Percentiles rank a stretch among this genome's conserved stretches.
Conservation (phyloP, 371 early-diverging fungal species). For the Apophysomyces ossiformis region DNA sequence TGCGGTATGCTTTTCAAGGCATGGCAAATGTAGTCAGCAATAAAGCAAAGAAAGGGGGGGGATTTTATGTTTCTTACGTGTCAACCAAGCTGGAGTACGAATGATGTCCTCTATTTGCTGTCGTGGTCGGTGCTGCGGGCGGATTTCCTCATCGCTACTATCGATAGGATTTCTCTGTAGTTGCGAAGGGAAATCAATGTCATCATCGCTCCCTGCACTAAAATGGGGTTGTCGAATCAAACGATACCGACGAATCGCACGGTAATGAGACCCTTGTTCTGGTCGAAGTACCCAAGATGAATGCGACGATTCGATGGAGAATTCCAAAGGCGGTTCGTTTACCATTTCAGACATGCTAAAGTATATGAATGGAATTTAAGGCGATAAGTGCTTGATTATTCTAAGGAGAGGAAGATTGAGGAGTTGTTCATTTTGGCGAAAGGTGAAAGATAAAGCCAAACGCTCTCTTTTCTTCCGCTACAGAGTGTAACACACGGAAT, state of each 20-base stretch:
- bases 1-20: not conserved
- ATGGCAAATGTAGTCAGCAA: not conserved
- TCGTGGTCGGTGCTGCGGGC: not conserved
- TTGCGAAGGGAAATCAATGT: not conserved
- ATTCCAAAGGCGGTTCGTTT: not conserved
- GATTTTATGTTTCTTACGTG: not conserved
- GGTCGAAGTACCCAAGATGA: not conserved
- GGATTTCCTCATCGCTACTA: not conserved
- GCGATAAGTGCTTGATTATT: not conserved
- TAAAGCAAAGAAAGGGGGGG: not conserved
- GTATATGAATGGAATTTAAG: not conserved
- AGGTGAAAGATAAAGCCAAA: not conserved
- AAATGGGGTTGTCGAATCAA: constrained; percentile 1
- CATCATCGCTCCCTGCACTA: constrained; percentile 1
- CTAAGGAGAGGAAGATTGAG: not conserved
- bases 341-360: not conserved
- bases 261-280: not conserved
- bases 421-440: not conserved
- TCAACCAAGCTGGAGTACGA: not conserved
- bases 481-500: constrained; percentile 1
- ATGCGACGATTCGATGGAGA: constrained; percentile 3
- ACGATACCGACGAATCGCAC: not conserved
- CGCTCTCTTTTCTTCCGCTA: constrained; percentile 3
- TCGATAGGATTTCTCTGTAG: not conserved
- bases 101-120: not conserved